phyloP scores from a whole-genome alignment of 768 basidiomycete species.

The Phaeotremella fagi region DNA sequence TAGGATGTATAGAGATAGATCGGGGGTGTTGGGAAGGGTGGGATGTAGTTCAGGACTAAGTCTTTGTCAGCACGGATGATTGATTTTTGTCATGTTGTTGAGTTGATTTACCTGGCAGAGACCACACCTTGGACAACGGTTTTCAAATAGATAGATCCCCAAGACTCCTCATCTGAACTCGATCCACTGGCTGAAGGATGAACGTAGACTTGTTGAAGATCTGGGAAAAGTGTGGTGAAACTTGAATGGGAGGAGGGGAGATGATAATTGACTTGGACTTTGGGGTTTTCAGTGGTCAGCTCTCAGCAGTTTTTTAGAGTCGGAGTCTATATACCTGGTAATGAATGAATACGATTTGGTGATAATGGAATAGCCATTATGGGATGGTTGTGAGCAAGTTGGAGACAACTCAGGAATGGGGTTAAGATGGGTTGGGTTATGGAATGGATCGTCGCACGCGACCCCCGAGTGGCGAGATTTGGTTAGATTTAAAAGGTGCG shows the following conservation, averaged over 20 bases:
- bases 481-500: too few relatives aligned
- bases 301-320: too few relatives aligned
- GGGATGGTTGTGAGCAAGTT: not conserved
- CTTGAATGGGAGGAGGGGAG: conserved; percentile 29
- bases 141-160: conserved; percentile 43
- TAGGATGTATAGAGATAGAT: conserved; percentile 38
- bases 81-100: too few relatives aligned
- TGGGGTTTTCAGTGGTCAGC: not conserved
- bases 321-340: conserved; percentile 28
- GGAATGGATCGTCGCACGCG: not conserved
- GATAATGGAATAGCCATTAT: conserved; percentile 13
- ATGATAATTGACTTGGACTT: conserved; percentile 36
- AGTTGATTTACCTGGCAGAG: conserved; percentile 39
- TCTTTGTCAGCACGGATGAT: not conserved
- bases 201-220: conserved; percentile 38
- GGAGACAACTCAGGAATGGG: not conserved
- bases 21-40: conserved; percentile 12
- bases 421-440: not conserved
- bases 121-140: conserved; percentile 36
- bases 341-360: conserved; percentile 34
- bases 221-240: conserved; percentile 28
- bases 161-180: conserved; percentile 20
- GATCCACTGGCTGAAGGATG: conserved; percentile 26
- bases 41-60: conserved; percentile 38
- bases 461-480: too few relatives aligned